Base-by-base conservation (phyloP, 2,329 filamentous ascomycete species). In the Truncatella angustata region DNA sequence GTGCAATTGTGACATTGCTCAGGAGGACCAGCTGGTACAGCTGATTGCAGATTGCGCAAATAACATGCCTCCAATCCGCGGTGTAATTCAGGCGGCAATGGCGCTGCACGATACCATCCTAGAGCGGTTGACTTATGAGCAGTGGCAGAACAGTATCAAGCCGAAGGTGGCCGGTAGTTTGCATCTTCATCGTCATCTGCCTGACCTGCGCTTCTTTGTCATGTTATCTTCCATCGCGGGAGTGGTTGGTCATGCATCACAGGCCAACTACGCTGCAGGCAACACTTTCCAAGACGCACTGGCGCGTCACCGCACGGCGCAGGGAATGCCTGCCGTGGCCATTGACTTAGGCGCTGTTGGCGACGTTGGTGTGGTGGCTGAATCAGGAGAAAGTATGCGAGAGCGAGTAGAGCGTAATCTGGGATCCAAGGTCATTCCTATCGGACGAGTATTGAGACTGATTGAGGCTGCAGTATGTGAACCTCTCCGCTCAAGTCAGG, bases 201-300 rank as follows among this genome's bases (percentile, higher is more conserved):
- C 5, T 5, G 7, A 11, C 5, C 32, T 59, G 0, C 65, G 69
- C 43, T 75, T 75, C 61, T 75, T 74, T 53, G 53, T 73, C 39
- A 64, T 73, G 56, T 58, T 74, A 1, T 73, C 70, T 1, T 75
- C 73, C 0, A 54, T 70, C 0, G 58, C 62, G 2, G 70, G 70
- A 1, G 59, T 73, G 16, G 55, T 66, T 12, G 72, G 73, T 11
- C 64, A 65, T 21, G 11, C 18, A 2, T 21, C 12, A 4, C 28
- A 57, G 28, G 24, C 50, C 42, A 52, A 52, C 50, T 52, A 52
- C 35, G 23, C 44, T 7, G 43, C 43, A 11, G 50, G 36, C 11
- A 35, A 24, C 23, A 16, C 37, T 7, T 52, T 40, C 26, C 50
- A 44, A n/a, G 50, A 44, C 18, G 50, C 36, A n/a, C 9, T 52